A percentile compares a stretch with the other conserved stretches of the same genome.
Evolutionary conservation across 306 rosid species (phyloP).

Genomic region (Cicer judaicum): DNA sequence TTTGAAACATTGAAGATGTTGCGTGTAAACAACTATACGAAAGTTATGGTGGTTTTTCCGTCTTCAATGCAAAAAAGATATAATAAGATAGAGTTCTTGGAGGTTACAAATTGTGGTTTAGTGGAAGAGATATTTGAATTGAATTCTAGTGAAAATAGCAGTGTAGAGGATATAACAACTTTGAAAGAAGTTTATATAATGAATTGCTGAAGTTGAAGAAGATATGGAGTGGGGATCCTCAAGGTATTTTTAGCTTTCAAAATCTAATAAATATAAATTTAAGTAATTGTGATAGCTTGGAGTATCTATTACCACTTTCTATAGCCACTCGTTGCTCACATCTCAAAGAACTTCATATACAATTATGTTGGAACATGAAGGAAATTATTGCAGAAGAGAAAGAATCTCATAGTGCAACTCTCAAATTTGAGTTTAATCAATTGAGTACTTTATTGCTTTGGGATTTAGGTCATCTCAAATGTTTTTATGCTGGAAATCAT

Average conservation of each 20-base stretch:
- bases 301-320: slow-evolving; percentile 3
- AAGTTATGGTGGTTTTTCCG: not conserved
- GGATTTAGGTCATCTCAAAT: not conserved
- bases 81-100: not conserved
- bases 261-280: not conserved
- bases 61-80: not conserved
- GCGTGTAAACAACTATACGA: not conserved
- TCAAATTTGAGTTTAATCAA: not conserved
- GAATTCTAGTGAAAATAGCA: not conserved
- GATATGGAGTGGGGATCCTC: slow-evolving; percentile 5
- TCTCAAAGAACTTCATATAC: not conserved
- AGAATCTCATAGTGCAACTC: not conserved
- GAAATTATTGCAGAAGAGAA: not conserved
- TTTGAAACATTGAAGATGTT: not conserved
- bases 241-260: not conserved
- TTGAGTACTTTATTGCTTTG: not conserved
- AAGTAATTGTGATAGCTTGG: not conserved
- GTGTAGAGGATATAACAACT: not conserved
- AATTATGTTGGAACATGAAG: not conserved
- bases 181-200: not conserved
- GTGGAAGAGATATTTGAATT: not conserved
- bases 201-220: not conserved
- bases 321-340: not conserved
- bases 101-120: not conserved
- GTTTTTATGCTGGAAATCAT: not conserved